phyloP scores from a whole-genome alignment of 345 rosid genomes.

The Camelina laxa region DNA sequence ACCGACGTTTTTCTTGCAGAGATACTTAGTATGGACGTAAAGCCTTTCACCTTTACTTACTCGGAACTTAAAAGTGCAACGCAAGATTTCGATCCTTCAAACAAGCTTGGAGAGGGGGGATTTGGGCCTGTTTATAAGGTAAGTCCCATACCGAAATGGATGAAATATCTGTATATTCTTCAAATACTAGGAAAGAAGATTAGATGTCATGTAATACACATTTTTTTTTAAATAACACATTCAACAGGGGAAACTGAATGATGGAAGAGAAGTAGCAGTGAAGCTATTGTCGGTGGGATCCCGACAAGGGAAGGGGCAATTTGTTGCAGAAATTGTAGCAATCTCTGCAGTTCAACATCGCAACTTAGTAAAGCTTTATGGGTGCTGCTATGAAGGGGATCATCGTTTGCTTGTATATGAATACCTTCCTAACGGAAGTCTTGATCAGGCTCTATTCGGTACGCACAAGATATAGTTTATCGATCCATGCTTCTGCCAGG shows the following conservation, averaged over 20 bases:
- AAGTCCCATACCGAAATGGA: background rate
- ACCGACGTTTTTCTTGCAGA: constrained; percentile 39
- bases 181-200: background rate
- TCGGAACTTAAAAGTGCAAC: constrained; percentile 65
- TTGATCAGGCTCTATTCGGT: constrained; percentile 38
- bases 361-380: constrained; percentile 40
- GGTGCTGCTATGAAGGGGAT: constrained; percentile 42
- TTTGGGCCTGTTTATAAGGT: constrained; percentile 77
- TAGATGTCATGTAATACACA: background rate
- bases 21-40: constrained; percentile 52
- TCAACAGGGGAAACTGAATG: constrained; percentile 40
- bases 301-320: constrained; percentile 65
- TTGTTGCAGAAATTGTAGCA: constrained; percentile 65
- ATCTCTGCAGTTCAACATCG: constrained; percentile 42
- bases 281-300: constrained; percentile 64
- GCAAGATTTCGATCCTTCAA: constrained; percentile 55
- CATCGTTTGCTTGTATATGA: constrained; percentile 51
- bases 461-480: constrained; percentile 5
- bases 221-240: background rate
- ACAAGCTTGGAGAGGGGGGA: constrained; percentile 80
- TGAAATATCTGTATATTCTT: background rate
- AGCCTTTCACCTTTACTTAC: constrained; percentile 60
- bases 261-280: constrained; percentile 53
- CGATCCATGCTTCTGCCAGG: background rate
- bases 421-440: constrained; percentile 40